Percentiles rank a stretch among this genome's conserved stretches.
These are phyloP conservation scores for Chaetomium olivaceum DNA, from an alignment of 2,329 filamentous ascomycete genomes.

Conservation along the genomic window DNA sequence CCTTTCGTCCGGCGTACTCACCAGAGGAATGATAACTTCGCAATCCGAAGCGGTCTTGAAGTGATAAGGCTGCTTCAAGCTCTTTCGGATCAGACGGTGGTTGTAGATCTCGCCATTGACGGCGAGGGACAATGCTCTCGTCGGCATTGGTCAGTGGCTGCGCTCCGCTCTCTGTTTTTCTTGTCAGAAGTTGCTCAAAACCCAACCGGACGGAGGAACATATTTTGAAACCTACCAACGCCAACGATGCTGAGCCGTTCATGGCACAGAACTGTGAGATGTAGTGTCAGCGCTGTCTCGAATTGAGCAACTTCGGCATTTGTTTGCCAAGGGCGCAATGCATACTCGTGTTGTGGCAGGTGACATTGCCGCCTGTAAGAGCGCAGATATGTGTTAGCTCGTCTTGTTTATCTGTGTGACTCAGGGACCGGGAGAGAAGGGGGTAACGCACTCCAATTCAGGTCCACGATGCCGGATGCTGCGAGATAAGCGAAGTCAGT, in stretches of 20 bases:
- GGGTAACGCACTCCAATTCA: slow-evolving; percentile 88
- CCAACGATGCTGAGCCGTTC: slow-evolving; percentile 97
- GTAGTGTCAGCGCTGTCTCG: slow-evolving; percentile 35
- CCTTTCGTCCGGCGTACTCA: slow-evolving; percentile 47
- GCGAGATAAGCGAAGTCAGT: slow-evolving; percentile 44
- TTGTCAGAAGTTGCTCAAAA: slow-evolving; percentile 32
- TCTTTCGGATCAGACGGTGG: slow-evolving; percentile 91
- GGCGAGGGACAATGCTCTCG: slow-evolving; percentile 80
- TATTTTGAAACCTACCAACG: slow-evolving; percentile 65
- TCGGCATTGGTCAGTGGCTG: slow-evolving; percentile 95
- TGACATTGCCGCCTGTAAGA: slow-evolving; percentile 76
- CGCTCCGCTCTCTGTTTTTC: slow-evolving; percentile 76
- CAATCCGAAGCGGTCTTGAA: slow-evolving; percentile 99
- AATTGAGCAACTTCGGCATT: not conserved
- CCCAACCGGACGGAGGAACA: slow-evolving; percentile 7
- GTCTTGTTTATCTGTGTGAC: slow-evolving; percentile 32
- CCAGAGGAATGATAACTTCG: slow-evolving; percentile 97
- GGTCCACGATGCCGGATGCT: slow-evolving; percentile 94
- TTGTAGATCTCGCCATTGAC: slow-evolving; percentile 99
- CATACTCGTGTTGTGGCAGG: slow-evolving; percentile 88
- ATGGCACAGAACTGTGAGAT: slow-evolving; percentile 78
- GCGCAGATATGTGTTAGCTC: slow-evolving; percentile 27
- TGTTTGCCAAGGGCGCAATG: slow-evolving; percentile 18
- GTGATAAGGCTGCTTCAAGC: slow-evolving; percentile 78
- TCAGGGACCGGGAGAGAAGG: slow-evolving; percentile 14